Percentiles rank a stretch among this genome's conserved stretches.
Evolutionary conservation across 352 stramenopile genomes (phyloP).

Genomic region (Phytophthora hibernalis): DNA sequence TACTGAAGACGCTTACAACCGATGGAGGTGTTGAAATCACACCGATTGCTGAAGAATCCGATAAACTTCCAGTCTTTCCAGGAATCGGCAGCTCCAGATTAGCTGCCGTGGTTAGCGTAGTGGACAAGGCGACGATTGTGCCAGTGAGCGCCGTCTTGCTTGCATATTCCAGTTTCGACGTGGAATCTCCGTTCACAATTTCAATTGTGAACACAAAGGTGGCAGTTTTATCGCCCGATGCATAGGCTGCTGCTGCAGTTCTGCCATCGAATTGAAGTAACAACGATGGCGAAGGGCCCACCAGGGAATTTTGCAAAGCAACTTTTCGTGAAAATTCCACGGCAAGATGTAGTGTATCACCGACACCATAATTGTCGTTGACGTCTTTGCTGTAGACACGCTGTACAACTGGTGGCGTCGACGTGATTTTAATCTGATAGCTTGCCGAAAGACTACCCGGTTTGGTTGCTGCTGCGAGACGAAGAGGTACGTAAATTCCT

Average conservation of each 20-base stretch:
- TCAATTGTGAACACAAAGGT: constrained; percentile 55
- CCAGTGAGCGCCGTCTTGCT: constrained; percentile 45
- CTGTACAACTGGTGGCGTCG: constrained; percentile 42
- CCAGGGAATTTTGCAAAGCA: constrained; percentile 18
- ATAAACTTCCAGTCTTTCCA: constrained; percentile 48
- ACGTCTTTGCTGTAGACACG: constrained; percentile 46
- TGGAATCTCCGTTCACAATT: constrained; percentile 42
- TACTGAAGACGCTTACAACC: constrained; percentile 39
- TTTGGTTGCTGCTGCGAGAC: constrained; percentile 35
- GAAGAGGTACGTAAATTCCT: constrained; percentile 54
- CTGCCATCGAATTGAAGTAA: constrained; percentile 46
- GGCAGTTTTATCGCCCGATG: constrained; percentile 46
- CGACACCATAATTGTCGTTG: constrained; percentile 50
- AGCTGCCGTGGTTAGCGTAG: constrained; percentile 41
- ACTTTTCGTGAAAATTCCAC: constrained; percentile 62
- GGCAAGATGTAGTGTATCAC: constrained; percentile 53
- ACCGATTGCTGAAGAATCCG: constrained; percentile 36
- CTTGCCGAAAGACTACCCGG: constrained; percentile 58
- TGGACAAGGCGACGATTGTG: constrained; percentile 52
- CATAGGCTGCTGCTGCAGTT: constrained; percentile 39
- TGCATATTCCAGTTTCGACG: constrained; percentile 47
- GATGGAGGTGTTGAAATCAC: constrained; percentile 51
- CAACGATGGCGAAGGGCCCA: constrained; percentile 33
- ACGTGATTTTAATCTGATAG: constrained; percentile 55
- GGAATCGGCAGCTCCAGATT: constrained; percentile 43